Evolutionary conservation across 164 flowering plant species (phyloP).

Genomic region (Macadamia integrifolia): DNA sequence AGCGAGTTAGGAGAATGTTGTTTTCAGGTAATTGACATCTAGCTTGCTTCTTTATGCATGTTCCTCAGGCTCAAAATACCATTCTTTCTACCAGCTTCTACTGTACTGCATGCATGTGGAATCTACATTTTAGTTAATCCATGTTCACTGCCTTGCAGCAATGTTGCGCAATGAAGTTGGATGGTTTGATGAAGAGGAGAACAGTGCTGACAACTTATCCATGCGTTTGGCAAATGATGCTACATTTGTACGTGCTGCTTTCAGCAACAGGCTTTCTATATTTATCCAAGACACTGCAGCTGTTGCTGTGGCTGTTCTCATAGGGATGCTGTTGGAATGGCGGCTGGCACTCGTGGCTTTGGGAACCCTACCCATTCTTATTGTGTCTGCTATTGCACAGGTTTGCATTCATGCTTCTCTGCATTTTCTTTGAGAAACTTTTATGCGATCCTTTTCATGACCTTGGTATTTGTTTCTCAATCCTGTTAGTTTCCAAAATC

Average conservation of each 20-base stretch:
- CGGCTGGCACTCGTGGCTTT: slow-evolving; percentile 89
- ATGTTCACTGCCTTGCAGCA: slow-evolving; percentile 40
- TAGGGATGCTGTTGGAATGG: slow-evolving; percentile 89
- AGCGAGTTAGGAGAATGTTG: slow-evolving; percentile 97
- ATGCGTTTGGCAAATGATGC: slow-evolving; percentile 99
- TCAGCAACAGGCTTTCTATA: slow-evolving; percentile 91
- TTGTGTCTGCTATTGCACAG: slow-evolving; percentile 90
- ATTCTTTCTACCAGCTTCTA: not conserved
- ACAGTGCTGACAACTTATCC: slow-evolving; percentile 86
- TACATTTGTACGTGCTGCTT: slow-evolving; percentile 96
- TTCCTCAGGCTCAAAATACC: not conserved
- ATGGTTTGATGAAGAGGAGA: slow-evolving; percentile 98
- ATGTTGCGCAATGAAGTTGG: slow-evolving; percentile 95
- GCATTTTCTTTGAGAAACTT: too few species aligned
- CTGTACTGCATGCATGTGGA: not conserved
- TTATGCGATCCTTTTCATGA: too few species aligned
- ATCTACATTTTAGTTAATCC: slow-evolving; percentile 1
- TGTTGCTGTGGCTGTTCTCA: slow-evolving; percentile 73
- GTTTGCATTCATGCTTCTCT: slow-evolving; percentile 25
- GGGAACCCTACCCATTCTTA: slow-evolving; percentile 85
- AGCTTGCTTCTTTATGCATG: not conserved
- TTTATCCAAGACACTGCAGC: slow-evolving; percentile 93
- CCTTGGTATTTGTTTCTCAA: too few species aligned
- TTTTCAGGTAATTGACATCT: slow-evolving; percentile 59
- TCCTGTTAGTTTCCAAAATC: too few species aligned